A percentile compares a stretch with the other conserved stretches of the same genome.
Evolutionary conservation across 176 grass and related monocot species (phyloP).

Genomic region (Triticum aestivum): DNA sequence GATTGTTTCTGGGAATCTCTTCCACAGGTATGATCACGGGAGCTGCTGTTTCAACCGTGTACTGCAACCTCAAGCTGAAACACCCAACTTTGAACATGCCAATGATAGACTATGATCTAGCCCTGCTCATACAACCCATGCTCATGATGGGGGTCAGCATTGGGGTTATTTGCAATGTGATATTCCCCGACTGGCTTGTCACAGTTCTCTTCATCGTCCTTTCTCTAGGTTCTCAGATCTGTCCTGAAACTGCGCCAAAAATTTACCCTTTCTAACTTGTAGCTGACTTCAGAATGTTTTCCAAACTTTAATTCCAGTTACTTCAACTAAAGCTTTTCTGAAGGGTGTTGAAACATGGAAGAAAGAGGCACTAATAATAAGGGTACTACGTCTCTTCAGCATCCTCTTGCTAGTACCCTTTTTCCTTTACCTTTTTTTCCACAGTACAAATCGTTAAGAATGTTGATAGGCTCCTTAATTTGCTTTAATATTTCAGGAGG

Average conservation of each 20-base stretch:
- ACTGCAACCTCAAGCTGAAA: conserved; percentile 76
- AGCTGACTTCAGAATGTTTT: neutral
- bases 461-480: neutral
- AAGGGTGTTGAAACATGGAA: conserved; percentile 75
- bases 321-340: conserved; percentile 64
- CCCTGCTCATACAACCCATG: conserved; percentile 81
- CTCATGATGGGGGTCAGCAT: conserved; percentile 89
- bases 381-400: conserved; percentile 24
- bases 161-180: conserved; percentile 66
- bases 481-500: conserved; percentile 35
- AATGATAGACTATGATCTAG: conserved; percentile 77
- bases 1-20: neutral
- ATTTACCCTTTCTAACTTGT: neutral
- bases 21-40: conserved; percentile 86
- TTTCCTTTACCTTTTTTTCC: neutral
- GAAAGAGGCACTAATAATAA: conserved; percentile 52
- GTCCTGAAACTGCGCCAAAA: neutral
- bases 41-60: conserved; percentile 60
- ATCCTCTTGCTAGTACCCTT: neutral
- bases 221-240: conserved; percentile 49
- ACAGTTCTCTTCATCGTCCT: conserved; percentile 68
- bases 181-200: conserved; percentile 75
- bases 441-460: neutral
- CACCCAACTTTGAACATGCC: conserved; percentile 75
- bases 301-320: conserved; percentile 36